These are phyloP conservation scores for Vigna reflexopilosa DNA, from an alignment of 306 rosid genomes.

Conservation along the genomic window DNA sequence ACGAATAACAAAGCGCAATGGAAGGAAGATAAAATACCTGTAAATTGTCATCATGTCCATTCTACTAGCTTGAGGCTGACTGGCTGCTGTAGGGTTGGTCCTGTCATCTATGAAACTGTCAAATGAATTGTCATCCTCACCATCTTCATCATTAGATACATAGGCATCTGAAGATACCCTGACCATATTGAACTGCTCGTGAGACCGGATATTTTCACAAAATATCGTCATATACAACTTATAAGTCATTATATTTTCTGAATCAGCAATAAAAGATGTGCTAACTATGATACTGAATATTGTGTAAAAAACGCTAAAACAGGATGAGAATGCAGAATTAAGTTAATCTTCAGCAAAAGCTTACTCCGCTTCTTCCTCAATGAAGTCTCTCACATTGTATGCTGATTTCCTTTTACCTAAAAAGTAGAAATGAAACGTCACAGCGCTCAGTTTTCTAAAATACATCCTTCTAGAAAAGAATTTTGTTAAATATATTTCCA, in stretches of 20 bases:
- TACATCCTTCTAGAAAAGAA: constrained; percentile 21
- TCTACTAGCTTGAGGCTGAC: constrained; percentile 67
- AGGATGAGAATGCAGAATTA: constrained; percentile 42
- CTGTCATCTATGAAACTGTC: constrained; percentile 97
- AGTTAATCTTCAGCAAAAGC: constrained; percentile 44
- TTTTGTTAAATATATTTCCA: constrained; percentile 28
- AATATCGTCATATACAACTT: constrained; percentile 28
- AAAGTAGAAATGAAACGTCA: constrained; percentile 39
- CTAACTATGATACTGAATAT: constrained; percentile 1
- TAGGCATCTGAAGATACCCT: constrained; percentile 78
- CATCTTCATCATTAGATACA: constrained; percentile 80
- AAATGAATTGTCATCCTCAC: constrained; percentile 57
- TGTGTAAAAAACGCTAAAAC: constrained; percentile 10
- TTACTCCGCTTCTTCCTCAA: constrained; percentile 99
- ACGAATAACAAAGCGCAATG: constrained; percentile 20
- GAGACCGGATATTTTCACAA: constrained; percentile 38
- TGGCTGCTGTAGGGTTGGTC: constrained; percentile 60
- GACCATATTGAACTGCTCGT: constrained; percentile 41
- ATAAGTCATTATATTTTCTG: constrained; percentile 23
- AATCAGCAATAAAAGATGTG: constrained; percentile 11
- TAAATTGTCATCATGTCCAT: constrained; percentile 90
- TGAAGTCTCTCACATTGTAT: constrained; percentile 60
- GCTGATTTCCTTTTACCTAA: constrained; percentile 69
- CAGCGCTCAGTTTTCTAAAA: background rate
- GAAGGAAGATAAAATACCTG: constrained; percentile 58